Evolutionary conservation across 371 early-diverging fungal species (phyloP), one percentile per base, ranked within the genome.

Genomic region (Rhizopus delemar): DNA sequence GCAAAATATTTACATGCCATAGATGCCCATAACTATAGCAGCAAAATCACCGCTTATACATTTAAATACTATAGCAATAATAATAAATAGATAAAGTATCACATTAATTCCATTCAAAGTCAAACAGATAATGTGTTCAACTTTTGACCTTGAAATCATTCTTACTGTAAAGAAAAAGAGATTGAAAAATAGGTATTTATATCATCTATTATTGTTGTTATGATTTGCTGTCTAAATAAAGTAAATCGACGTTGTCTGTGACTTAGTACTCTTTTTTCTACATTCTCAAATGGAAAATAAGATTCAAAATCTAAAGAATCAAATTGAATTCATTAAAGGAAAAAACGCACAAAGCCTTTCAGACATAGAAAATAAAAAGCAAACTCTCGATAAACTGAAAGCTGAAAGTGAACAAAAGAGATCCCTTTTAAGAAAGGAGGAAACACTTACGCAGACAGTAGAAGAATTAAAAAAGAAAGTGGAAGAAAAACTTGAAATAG

Each of bases 131-230:
- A 78, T 69, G 46, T 74, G 63, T 48, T 78, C 75, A 5, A 78
- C 56, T 62, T 78, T 78, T 4, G 75, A 69, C 32, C 75, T 62
- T 39, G 78, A 78, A 46, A 73, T 57, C 69, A 72, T 70, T 35
- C 43, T 53, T 61, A 55, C 53, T 35, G 46, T 2, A 56, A 49
- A 54, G 5, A 33, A 55, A 8, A 41, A 46, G 22, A n/a, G 33
- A 38, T 38, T 53, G 49, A 58, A 16, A 45, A 39, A 39, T 28
- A 38, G 22, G 31, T 41, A 54, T 49, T 32, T 41, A 49, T 32
- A 46, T 28, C 34, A 11, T 39, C 9, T 43, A 15, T 43, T 43
- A 6, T 43, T 43, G n/a, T 15, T 43, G n/a, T 11, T n/a, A 15
- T 22, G 22, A 22, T 22, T 22, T 22, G 22, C 22, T 22, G 22